phyloP scores from a whole-genome alignment of 371 early-diverging fungal species.

The Apophysomyces variabilis region DNA sequence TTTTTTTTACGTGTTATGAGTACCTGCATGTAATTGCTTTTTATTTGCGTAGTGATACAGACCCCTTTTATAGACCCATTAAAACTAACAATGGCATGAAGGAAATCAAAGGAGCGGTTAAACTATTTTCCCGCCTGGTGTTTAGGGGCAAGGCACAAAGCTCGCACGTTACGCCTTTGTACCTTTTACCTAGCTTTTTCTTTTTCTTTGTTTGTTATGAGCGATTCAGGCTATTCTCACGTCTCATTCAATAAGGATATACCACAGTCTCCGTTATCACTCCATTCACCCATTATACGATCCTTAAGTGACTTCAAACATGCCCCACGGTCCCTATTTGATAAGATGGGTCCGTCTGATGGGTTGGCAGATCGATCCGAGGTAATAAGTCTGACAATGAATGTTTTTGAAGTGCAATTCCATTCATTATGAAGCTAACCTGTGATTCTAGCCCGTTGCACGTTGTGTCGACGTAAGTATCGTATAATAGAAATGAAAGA shows the following conservation, averaged over 20 bases:
- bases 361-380: not conserved
- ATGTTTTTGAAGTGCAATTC: not conserved
- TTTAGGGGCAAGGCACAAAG: too few species aligned
- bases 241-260: slow-evolving; percentile 21
- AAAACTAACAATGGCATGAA: too few species aligned
- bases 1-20: too few species aligned
- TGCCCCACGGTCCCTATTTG: slow-evolving; percentile 21
- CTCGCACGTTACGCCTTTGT: too few species aligned
- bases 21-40: too few species aligned
- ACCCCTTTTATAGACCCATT: too few species aligned
- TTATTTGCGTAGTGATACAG: too few species aligned
- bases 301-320: slow-evolving; percentile 14
- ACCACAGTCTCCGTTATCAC: slow-evolving; percentile 21
- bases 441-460: not conserved
- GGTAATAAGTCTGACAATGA: not conserved
- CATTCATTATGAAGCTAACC: not conserved
- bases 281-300: slow-evolving; percentile 10
- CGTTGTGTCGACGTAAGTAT: not conserved
- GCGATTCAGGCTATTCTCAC: slow-evolving; percentile 15
- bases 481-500: too few species aligned
- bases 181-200: not conserved
- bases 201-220: not conserved
- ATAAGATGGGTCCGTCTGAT: slow-evolving; percentile 15
- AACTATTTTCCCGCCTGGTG: too few species aligned
- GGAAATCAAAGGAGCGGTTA: too few species aligned